These are phyloP conservation scores for Canavalia ensiformis DNA, from an alignment of 306 rosid species.

Conservation along the genomic window DNA sequence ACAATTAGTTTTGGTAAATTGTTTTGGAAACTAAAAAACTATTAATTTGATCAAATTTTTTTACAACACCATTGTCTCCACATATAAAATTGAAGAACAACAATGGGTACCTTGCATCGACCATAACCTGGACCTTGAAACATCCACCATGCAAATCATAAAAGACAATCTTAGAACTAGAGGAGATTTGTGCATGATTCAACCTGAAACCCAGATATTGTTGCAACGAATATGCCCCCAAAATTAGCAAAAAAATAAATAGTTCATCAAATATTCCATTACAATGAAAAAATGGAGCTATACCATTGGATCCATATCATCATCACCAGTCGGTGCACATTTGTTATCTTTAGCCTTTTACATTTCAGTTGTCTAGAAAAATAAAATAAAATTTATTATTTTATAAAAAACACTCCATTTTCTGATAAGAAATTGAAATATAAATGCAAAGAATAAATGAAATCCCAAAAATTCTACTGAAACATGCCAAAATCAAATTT, in stretches of 20 bases:
- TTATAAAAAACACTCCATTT: background rate
- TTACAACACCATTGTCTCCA: background rate
- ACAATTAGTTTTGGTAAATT: no score
- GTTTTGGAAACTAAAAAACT: no score
- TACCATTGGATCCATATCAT: constrained; percentile 96
- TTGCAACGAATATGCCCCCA: constrained; percentile 54
- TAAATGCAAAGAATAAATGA: constrained; percentile 6
- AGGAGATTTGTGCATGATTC: constrained; percentile 74
- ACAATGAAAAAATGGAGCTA: background rate
- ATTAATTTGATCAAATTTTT: no score
- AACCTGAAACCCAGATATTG: constrained; percentile 71
- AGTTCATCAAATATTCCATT: background rate
- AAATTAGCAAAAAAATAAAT: background rate
- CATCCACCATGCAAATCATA: constrained; percentile 77
- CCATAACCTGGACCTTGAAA: constrained; percentile 85
- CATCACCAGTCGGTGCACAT: constrained; percentile 68
- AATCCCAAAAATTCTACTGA: background rate
- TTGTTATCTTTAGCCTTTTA: constrained; percentile 63
- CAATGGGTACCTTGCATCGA: constrained; percentile 75
- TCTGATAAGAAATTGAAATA: constrained; percentile 14
- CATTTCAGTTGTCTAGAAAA: constrained; percentile 64
- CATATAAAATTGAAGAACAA: background rate
- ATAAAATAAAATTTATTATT: background rate
- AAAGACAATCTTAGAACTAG: constrained; percentile 76
- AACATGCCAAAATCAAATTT: background rate